Base-by-base conservation (phyloP, 1,139 yeast genomes). In the Barnettozyma hawaiiensis region DNA sequence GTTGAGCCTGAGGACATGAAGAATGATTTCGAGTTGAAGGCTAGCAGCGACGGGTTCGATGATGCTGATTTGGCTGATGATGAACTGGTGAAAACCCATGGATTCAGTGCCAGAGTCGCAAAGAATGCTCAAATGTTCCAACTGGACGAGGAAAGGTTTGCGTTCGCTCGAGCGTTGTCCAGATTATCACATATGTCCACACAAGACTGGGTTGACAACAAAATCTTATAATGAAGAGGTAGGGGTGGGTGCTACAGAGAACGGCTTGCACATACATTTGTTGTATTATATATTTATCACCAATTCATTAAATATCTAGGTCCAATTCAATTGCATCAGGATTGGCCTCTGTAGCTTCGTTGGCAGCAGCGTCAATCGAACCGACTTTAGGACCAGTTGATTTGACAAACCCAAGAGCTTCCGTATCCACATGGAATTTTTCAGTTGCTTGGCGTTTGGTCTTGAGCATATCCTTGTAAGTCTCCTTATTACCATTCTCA, bases 181-280 rank as follows among this genome's bases (percentile, higher is more conserved):
- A 76, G 98, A 60, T 70, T 92, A 52, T 75, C 92, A 41, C 97
- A 92, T 56, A 92, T 92, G 97, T 83, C 95, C 53, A 84, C 96
- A 5, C 81, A 81, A 35, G 95, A 85, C 43, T 92, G 98, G 98
- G 82, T 86, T 12, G 87, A 79, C 29, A 44, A 46, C 35, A 44
- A 65, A 59, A 66, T 62, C 61, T 27, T 54, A 48, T 47, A 45
- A 33, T 33, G 15, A 35, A 15, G 22, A 18, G 19, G 20, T n/a
- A n/a, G n/a, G n/a, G n/a, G n/a, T n/a, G 27, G 24, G 12, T 10
- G 19, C 8, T 37, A 16, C 35, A 7, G n/a, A 14, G 7, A 10
- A 24, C 23, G 7, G 14, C 7, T 12, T 24, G 12, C 22, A 14
- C n/a, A 11, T 33, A 33, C 28, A 16, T 22, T 15, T 11, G 18